Percentiles rank a stretch among this genome's conserved stretches.
Conservation (phyloP, 2,329 filamentous ascomycete genomes). For the Myriosclerotinia duriaeana region DNA sequence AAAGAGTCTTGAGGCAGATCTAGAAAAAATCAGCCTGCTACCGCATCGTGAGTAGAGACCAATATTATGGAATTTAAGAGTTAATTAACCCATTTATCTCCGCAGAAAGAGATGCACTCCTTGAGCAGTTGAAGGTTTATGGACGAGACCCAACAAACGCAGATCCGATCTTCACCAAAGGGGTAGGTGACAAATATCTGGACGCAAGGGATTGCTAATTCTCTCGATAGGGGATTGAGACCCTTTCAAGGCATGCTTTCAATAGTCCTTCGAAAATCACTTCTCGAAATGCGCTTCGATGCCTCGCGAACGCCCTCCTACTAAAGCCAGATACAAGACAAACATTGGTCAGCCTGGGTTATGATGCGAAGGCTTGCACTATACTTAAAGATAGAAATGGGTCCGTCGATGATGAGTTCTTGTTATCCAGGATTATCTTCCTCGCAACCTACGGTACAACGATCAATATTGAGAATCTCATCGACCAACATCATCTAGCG, state of each 20-base stretch:
- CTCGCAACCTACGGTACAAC: slow-evolving; percentile 74
- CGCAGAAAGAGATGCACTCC: slow-evolving; percentile 59
- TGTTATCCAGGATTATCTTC: slow-evolving; percentile 76
- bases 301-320: slow-evolving; percentile 81
- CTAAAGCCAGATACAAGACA: slow-evolving; percentile 68
- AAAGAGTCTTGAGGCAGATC: slow-evolving; percentile 59
- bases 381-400: slow-evolving; percentile 63
- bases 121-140: slow-evolving; percentile 74
- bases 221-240: slow-evolving; percentile 65
- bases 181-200: slow-evolving; percentile 50
- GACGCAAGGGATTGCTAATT: slow-evolving; percentile 27
- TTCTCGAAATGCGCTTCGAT: slow-evolving; percentile 74
- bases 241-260: slow-evolving; percentile 72
- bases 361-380: slow-evolving; percentile 65
- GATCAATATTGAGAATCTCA: slow-evolving; percentile 63
- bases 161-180: slow-evolving; percentile 79
- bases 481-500: slow-evolving; percentile 65
- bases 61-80: not conserved
- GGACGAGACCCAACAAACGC: slow-evolving; percentile 71
- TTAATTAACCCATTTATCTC: slow-evolving; percentile 23
- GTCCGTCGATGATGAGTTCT: slow-evolving; percentile 80
- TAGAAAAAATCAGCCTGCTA: slow-evolving; percentile 58
- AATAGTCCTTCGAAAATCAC: slow-evolving; percentile 60
- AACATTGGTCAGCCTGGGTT: slow-evolving; percentile 69
- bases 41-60: slow-evolving; percentile 54